Evolutionary conservation across 495 filamentous ascomycete genomes (phyloP).

Genomic region (Penicillium coprophilum): DNA sequence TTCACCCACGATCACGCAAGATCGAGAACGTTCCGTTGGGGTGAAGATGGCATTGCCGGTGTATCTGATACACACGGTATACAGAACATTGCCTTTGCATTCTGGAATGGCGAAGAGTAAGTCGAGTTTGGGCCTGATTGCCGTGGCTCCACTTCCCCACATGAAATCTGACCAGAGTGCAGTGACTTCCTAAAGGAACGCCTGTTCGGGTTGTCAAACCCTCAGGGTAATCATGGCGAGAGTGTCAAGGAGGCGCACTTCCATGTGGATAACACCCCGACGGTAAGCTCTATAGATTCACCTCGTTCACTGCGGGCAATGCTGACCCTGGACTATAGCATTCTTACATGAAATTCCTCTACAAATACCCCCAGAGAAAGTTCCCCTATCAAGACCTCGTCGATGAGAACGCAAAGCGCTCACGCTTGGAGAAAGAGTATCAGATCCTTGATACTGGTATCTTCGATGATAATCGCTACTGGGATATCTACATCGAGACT

Average conservation of each 20-base stretch:
- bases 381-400: conserved; percentile 90
- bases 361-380: conserved; percentile 90
- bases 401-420: conserved; percentile 75
- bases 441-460: conserved; percentile 88
- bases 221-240: conserved; percentile 94
- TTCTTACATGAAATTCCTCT: conserved; percentile 98
- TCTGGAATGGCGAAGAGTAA: conserved; percentile 97
- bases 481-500: conserved; percentile 96
- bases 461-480: conserved; percentile 90
- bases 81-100: conserved; percentile 91
- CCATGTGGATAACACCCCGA: conserved; percentile 90
- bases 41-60: conserved; percentile 95
- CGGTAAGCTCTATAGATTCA: conserved; percentile 26
- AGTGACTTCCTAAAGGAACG: conserved; percentile 93
- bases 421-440: conserved; percentile 77
- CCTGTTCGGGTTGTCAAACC: conserved; percentile 90
- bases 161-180: neutral
- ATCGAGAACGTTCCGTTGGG: conserved; percentile 87
- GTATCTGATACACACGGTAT: conserved; percentile 88
- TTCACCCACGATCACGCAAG: conserved; percentile 91
- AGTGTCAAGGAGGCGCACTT: conserved; percentile 96
- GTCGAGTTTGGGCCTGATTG: conserved; percentile 26
- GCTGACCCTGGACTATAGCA: conserved; percentile 54
- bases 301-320: neutral
- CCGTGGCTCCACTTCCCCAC: neutral